Percentiles rank a stretch among this genome's conserved stretches.
Conservation (phyloP, 225 moss, liverwort and hornwort species). For the Pleurozium schreberi region DNA sequence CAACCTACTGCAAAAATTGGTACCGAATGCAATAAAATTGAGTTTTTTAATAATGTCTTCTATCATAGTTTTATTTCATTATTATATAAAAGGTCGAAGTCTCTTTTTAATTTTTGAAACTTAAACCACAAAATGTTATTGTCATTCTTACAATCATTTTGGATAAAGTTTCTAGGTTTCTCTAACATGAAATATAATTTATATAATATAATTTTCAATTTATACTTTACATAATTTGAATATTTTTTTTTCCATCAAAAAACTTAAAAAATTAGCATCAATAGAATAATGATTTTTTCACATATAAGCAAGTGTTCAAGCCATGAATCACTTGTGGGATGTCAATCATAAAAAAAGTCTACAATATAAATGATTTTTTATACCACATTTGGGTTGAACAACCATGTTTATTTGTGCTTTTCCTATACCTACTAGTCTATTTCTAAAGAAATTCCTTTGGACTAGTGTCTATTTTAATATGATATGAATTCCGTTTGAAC, state of each 20-base stretch:
- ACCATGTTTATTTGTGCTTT: neutral
- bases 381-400: neutral
- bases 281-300: neutral
- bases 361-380: neutral
- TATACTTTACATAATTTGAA: neutral
- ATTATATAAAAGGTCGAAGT: neutral
- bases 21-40: neutral
- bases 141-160: neutral
- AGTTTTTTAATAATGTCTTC: neutral
- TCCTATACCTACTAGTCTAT: neutral
- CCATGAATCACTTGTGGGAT: neutral
- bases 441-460: neutral
- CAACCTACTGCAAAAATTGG: neutral
- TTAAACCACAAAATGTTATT: neutral
- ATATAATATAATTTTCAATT: neutral
- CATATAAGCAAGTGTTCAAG: neutral
- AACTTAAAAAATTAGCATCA: neutral
- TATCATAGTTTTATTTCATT: neutral
- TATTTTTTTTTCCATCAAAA: neutral
- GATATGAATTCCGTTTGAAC: neutral
- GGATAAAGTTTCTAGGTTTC: neutral
- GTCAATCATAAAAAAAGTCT: neutral
- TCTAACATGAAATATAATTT: neutral
- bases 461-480: neutral
- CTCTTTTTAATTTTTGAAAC: neutral